Conservation (phyloP, 2,329 filamentous ascomycete genomes). For the Talaromyces sp. region DNA sequence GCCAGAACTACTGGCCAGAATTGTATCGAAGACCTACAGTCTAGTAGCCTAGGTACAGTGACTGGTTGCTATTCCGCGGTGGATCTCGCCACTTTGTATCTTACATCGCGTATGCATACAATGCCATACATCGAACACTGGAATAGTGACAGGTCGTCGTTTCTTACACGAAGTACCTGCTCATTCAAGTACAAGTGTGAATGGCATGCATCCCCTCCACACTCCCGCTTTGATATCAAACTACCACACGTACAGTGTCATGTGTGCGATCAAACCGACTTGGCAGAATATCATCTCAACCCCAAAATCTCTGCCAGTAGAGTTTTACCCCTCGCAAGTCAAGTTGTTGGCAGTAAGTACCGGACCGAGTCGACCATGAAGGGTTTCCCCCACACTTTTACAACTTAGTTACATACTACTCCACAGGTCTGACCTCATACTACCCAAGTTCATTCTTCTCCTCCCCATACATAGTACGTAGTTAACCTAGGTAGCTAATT, state of each 20-base stretch:
- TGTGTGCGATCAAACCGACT: constrained; percentile 5
- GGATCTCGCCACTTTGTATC: neutral
- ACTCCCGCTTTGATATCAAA: neutral
- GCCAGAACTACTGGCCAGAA: neutral
- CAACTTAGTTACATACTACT: neutral
- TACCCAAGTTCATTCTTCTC: neutral
- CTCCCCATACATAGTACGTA: neutral
- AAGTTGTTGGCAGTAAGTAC: neutral
- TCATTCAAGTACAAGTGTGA: neutral
- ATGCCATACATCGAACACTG: neutral
- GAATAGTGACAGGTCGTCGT: neutral
- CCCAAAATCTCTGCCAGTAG: neutral
- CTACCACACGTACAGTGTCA: neutral
- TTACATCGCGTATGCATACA: neutral
- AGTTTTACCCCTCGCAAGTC: constrained; percentile 4
- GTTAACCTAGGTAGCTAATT: neutral
- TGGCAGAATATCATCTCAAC: neutral
- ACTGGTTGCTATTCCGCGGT: neutral
- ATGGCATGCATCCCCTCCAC: neutral
- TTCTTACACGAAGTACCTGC: neutral
- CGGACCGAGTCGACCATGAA: neutral
- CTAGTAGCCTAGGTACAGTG: neutral
- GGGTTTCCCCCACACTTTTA: constrained; percentile 3
- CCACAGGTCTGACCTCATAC: constrained; percentile 8
- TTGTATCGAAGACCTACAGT: neutral